A percentile compares a stretch with the other conserved stretches of the same genome.
Evolutionary conservation across 2,329 filamentous ascomycete species (phyloP).

Genomic region (Aaosphaeria pasadenensis): DNA sequence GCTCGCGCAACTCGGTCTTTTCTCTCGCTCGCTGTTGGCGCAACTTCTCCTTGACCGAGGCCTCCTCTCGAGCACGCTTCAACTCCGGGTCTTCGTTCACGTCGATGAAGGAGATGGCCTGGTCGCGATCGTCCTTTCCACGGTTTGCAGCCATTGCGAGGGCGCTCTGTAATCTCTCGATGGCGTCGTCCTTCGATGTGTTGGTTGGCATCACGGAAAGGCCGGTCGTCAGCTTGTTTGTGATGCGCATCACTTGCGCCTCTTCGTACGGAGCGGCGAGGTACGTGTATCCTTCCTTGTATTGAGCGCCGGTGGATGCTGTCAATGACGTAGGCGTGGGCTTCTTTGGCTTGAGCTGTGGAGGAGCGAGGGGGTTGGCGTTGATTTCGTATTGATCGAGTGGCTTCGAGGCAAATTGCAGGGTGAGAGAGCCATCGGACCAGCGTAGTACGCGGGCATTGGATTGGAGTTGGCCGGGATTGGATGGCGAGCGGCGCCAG

Average conservation of each 20-base stretch:
- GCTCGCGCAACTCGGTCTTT: slow-evolving; percentile 63
- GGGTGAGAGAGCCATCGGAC: slow-evolving; percentile 75
- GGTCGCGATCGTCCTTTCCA: slow-evolving; percentile 43
- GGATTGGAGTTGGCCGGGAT: slow-evolving; percentile 66
- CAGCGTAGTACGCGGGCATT: slow-evolving; percentile 73
- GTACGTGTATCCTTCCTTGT: slow-evolving; percentile 75
- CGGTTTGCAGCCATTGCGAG: slow-evolving; percentile 62
- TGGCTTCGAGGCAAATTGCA: slow-evolving; percentile 68
- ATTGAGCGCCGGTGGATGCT: slow-evolving; percentile 41
- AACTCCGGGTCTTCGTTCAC: slow-evolving; percentile 73
- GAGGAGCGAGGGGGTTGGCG: slow-evolving; percentile 66
- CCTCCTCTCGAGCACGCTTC: slow-evolving; percentile 69
- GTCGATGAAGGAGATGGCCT: slow-evolving; percentile 63
- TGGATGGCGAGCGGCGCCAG: slow-evolving; percentile 64
- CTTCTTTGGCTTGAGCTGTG: slow-evolving; percentile 48
- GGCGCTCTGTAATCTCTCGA: slow-evolving; percentile 64
- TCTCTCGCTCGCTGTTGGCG: slow-evolving; percentile 62
- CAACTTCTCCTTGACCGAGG: slow-evolving; percentile 70
- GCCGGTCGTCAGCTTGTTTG: slow-evolving; percentile 73
- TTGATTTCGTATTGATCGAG: slow-evolving; percentile 71
- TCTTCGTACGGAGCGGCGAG: slow-evolving; percentile 68
- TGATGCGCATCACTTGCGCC: slow-evolving; percentile 66
- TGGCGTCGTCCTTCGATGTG: slow-evolving; percentile 67
- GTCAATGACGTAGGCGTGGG: slow-evolving; percentile 45
- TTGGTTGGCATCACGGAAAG: slow-evolving; percentile 67